These are phyloP conservation scores for Auriscalpium vulgare DNA, from an alignment of 768 basidiomycete species.

Conservation along the genomic window DNA sequence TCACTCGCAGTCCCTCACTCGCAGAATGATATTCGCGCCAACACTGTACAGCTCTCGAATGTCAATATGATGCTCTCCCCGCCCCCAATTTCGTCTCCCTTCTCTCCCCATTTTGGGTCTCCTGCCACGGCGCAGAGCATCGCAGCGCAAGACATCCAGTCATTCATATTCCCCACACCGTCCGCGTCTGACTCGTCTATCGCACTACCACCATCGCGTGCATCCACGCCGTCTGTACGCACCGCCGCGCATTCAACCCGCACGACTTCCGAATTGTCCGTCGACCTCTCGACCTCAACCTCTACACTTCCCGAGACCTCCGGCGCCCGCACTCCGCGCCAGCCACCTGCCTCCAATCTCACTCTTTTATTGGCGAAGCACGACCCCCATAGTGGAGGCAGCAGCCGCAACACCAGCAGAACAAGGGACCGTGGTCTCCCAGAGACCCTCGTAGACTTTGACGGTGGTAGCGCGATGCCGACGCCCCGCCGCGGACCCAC, in stretches of 20 bases:
- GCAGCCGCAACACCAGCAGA: neutral
- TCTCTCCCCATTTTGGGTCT: conserved; percentile 20
- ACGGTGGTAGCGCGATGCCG: neutral
- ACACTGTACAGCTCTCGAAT: conserved; percentile 58
- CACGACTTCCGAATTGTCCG: conserved; percentile 16
- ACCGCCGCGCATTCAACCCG: conserved; percentile 14
- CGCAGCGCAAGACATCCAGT: neutral
- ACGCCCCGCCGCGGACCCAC: neutral
- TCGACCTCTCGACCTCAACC: conserved; percentile 21
- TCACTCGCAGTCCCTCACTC: conserved; percentile 35
- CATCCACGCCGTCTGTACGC: neutral
- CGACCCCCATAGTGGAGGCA: conserved; percentile 2
- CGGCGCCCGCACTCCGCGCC: conserved; percentile 13
- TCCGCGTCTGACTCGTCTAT: conserved; percentile 17
- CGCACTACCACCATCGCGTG: conserved; percentile 11
- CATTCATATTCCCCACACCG: conserved; percentile 5
- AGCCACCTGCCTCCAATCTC: conserved; percentile 23
- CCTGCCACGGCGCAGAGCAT: conserved; percentile 23
- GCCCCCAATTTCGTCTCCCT: conserved; percentile 14
- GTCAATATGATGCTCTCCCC: conserved; percentile 32
- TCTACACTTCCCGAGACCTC: conserved; percentile 13
- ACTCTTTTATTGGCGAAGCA: conserved; percentile 28
- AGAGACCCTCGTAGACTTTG: neutral
- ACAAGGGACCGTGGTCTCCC: neutral
- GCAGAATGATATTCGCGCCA: conserved; percentile 55